Percentiles rank a stretch among this genome's conserved stretches.
phyloP scores from a whole-genome alignment of 169 alveolate species.

The Neospora caninum region DNA sequence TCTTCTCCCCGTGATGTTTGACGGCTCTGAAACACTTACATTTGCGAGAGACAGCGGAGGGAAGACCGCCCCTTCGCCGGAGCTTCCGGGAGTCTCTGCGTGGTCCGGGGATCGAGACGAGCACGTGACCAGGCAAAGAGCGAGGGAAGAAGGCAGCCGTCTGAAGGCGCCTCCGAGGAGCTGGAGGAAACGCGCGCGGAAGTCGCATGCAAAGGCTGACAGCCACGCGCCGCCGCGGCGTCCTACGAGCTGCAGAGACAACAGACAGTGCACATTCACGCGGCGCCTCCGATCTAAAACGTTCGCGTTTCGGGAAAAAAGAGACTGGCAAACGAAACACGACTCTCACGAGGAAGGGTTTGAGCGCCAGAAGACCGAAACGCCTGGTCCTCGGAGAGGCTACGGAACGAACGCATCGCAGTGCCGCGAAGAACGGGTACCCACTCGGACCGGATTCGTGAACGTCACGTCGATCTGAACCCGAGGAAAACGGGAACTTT shows the following conservation, averaged over 20 bases:
- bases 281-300: no score
- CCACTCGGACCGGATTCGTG: no score
- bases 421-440: no score
- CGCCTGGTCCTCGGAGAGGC: no score
- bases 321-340: no score
- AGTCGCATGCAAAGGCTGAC: conserved; percentile 60
- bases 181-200: conserved; percentile 64
- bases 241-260: neutral
- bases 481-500: no score
- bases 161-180: conserved; percentile 55
- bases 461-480: no score
- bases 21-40: neutral
- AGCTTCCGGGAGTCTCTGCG: neutral
- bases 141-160: conserved; percentile 53
- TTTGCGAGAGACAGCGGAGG: neutral
- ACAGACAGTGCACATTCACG: neutral
- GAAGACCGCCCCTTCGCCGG: neutral
- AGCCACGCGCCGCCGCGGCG: conserved; percentile 62
- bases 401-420: no score
- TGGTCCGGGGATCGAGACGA: neutral
- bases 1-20: no score
- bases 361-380: no score
- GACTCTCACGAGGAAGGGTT: no score
- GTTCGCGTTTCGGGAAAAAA: no score
- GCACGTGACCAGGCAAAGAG: conserved; percentile 60